Evolutionary conservation across 78 protist genomes (phyloP).

Genomic region (Ministeria vibrans): DNA sequence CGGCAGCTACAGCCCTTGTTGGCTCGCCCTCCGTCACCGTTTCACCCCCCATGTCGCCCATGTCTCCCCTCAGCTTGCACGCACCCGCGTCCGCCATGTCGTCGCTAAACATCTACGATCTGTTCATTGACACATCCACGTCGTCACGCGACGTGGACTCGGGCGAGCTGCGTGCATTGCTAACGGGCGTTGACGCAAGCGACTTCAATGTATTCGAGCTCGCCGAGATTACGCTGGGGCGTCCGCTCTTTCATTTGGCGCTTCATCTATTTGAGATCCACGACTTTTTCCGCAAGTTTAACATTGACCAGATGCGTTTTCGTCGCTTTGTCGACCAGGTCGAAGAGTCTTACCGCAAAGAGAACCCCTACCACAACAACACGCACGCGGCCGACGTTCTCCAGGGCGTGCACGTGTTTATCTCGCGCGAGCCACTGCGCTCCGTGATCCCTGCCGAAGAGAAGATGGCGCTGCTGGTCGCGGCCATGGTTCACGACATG

Average conservation of each 20-base stretch:
- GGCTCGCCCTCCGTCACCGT: too few relatives aligned
- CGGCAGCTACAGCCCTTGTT: too few relatives aligned
- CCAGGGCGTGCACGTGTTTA: conserved; percentile 12
- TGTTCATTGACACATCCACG: too few relatives aligned
- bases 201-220: conserved; percentile 4
- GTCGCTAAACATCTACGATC: too few relatives aligned
- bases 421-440: background rate
- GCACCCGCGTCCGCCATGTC: too few relatives aligned
- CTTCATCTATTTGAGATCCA: background rate
- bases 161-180: too few relatives aligned
- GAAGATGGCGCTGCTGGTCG: background rate
- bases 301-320: background rate
- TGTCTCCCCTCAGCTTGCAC: too few relatives aligned
- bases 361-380: conserved; percentile 58
- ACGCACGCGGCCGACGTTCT: conserved; percentile 54
- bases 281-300: background rate
- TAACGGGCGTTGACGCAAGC: too few relatives aligned
- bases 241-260: conserved; percentile 2
- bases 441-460: background rate
- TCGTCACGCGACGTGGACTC: too few relatives aligned
- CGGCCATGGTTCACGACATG: background rate
- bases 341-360: background rate
- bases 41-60: too few relatives aligned
- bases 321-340: background rate
- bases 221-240: background rate